phyloP scores from a whole-genome alignment of 441 rosid genomes.

The Kokia cookei region DNA sequence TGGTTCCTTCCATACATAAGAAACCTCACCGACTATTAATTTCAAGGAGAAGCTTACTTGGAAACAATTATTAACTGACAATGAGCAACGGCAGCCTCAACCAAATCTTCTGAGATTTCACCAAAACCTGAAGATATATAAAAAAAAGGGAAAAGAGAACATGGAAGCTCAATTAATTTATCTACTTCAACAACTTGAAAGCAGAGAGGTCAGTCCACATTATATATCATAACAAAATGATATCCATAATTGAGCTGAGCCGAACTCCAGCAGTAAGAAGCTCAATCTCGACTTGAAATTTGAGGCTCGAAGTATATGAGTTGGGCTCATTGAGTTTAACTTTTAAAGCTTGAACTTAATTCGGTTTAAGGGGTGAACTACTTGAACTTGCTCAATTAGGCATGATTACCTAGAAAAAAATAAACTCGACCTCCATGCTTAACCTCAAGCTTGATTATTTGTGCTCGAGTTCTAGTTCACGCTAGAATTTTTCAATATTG shows the following conservation, averaged over 20 bases:
- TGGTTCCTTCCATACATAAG: not conserved
- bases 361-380: not conserved
- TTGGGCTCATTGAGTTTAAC: not conserved
- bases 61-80: constrained; percentile 91
- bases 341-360: not conserved
- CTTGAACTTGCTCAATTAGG: not conserved
- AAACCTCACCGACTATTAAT: not conserved
- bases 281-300: not conserved
- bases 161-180: not conserved
- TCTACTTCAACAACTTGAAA: not conserved
- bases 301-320: not conserved
- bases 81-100: constrained; percentile 83
- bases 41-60: constrained; percentile 47
- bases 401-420: not conserved
- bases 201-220: not conserved
- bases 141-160: not conserved
- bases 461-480: not conserved
- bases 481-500: not conserved
- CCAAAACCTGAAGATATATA: constrained; percentile 50
- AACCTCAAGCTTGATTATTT: not conserved
- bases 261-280: not conserved
- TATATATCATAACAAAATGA: not conserved
- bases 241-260: not conserved
- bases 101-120: constrained; percentile 66
- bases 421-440: not conserved